phyloP scores from a whole-genome alignment of 176 grass and related monocot genomes.

The Oryza glumipatula region DNA sequence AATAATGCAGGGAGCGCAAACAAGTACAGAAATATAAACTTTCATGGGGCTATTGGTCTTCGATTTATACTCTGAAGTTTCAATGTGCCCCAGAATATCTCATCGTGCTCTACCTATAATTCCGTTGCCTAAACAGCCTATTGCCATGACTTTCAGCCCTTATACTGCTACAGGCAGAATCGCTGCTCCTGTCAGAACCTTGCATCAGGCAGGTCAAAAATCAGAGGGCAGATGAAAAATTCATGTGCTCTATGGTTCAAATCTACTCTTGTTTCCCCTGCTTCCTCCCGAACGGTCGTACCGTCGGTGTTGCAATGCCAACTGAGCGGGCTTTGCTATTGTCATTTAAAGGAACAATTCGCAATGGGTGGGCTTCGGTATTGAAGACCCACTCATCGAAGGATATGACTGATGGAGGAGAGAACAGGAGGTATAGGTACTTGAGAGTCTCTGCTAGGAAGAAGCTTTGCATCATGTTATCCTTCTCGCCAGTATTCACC shows the following conservation, averaged over 20 bases:
- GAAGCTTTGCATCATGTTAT: conserved; percentile 98
- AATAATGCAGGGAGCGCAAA: conserved; percentile 24
- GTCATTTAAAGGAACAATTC: conserved; percentile 61
- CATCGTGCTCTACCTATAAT: conserved; percentile 37
- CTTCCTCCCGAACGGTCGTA: conserved; percentile 74
- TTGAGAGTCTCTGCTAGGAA: conserved; percentile 96
- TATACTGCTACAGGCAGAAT: conserved; percentile 19
- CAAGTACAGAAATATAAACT: conserved; percentile 41
- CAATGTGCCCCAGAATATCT: conserved; percentile 26
- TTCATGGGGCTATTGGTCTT: conserved; percentile 41
- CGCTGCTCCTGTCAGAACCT: conserved; percentile 3
- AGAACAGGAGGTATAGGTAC: conserved; percentile 98
- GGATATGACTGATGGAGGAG: conserved; percentile 85
- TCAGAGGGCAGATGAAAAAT: conserved; percentile 38
- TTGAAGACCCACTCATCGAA: conserved; percentile 99
- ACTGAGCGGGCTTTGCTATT: conserved; percentile 26
- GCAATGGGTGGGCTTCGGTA: conserved; percentile 94
- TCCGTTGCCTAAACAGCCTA: conserved; percentile 42
- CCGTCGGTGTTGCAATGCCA: conserved; percentile 17
- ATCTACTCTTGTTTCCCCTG: conserved; percentile 61
- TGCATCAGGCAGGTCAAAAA: conserved; percentile 45
- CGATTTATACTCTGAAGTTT: conserved; percentile 31
- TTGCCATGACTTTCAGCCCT: conserved; percentile 31
- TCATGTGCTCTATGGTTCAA: conserved; percentile 18
- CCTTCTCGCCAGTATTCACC: conserved; percentile 92